Evolutionary conservation across 1,284 basidiomycete genomes (phyloP), one percentile per base, ranked within the genome.

Genomic region (Kalmanozyma brasiliensis): DNA sequence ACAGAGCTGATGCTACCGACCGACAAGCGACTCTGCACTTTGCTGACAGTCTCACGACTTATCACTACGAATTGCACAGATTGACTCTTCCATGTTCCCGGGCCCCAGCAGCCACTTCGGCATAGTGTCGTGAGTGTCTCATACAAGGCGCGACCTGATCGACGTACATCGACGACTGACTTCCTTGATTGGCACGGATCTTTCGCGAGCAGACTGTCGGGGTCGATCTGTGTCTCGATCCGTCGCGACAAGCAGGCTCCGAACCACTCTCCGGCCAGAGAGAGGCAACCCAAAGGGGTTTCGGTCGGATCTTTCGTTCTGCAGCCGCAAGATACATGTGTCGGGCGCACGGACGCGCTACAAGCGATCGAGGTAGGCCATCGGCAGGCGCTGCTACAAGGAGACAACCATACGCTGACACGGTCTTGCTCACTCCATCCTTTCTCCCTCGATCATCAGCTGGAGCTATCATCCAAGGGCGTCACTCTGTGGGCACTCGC

Each of bases 241-340:
- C 43, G 23, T 29, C 48, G 45, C 36, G 32, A 43, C 32, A 52
- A 26, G 32, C 34, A 2, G 20, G 14, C 0, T 5, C 8, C 23
- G 9, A n/a, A 6, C 24, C 4, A 17, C 13, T 30, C 20, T 11
- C 4, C 17, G 11, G 14, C 30, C 19, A 32, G 8, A 16, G 30
- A 44, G 11, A 20, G 34, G 2, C 10, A 8, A 7, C 1, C 5
- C 19, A 52, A 26, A n/a, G 41, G 42, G 16, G 19, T 43, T 3
- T 58, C 53, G 1, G 23, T 52, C 11, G 61, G 61, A 16, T 43
- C 49, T 3, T 49, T 64, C 32, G 22, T 52, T 24, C 24, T 58
- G 53, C 49, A 64, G 37, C 36, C 53, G 4, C 44, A 38, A n/a
- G 61, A 64, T 23, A 29, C 49, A n/a, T n/a, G n/a, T n/a, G 41